These are phyloP conservation scores for Metarhizium sp. DNA, from an alignment of 2,329 filamentous ascomycete genomes.

Conservation along the genomic window DNA sequence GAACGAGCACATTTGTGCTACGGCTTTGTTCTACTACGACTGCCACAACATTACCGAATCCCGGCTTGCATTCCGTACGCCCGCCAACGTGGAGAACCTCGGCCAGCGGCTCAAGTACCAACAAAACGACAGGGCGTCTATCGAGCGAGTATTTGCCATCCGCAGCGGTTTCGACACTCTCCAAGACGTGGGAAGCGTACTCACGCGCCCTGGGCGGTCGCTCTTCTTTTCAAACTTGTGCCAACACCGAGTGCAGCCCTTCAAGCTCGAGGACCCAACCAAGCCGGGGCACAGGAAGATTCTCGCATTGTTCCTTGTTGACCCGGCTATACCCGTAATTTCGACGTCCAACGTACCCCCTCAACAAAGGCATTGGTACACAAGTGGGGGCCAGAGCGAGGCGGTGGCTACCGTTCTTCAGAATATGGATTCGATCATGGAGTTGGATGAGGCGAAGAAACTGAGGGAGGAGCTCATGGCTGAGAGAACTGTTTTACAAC, in stretches of 20 bases:
- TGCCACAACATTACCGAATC: constrained; percentile 48
- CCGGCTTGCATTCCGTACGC: constrained; percentile 39
- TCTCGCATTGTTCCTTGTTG: constrained; percentile 50
- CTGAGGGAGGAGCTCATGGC: not conserved
- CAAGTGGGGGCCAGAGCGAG: not conserved
- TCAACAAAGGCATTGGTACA: constrained; percentile 30
- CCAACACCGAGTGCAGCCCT: constrained; percentile 43
- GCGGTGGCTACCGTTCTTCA: too few relatives aligned
- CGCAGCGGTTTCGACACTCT: constrained; percentile 7
- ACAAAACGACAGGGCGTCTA: constrained; percentile 21
- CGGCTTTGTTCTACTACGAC: constrained; percentile 40
- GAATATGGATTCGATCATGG: not conserved
- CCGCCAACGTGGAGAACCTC: constrained; percentile 21
- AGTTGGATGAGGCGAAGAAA: not conserved
- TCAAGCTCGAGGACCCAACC: constrained; percentile 39
- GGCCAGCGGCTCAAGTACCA: constrained; percentile 15
- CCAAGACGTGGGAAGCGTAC: constrained; percentile 35
- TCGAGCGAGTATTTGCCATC: constrained; percentile 27
- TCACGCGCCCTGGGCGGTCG: constrained; percentile 36
- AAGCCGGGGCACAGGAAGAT: constrained; percentile 48
- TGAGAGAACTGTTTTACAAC: not conserved
- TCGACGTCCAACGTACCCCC: constrained; percentile 35
- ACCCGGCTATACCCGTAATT: constrained; percentile 38
- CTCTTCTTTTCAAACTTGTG: constrained; percentile 46
- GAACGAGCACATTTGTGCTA: constrained; percentile 19